Evolutionary conservation across 1,139 yeast species (phyloP).

Genomic region (Magnusiomyces clavatus): DNA sequence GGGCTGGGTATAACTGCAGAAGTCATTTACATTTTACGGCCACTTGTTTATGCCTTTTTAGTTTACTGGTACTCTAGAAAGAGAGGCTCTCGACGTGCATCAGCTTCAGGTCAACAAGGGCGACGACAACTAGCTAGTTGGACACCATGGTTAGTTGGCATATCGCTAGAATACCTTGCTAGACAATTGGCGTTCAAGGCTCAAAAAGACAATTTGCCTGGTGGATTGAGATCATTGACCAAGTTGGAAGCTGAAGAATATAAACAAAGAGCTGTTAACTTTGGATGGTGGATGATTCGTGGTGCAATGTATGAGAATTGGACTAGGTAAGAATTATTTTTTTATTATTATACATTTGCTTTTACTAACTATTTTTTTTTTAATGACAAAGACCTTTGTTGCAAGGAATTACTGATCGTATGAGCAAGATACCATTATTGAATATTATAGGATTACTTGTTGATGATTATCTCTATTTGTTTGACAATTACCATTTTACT

Average conservation of each 20-base stretch:
- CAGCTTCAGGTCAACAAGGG: neutral
- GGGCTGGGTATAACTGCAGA: conserved; percentile 30
- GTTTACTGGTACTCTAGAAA: conserved; percentile 23
- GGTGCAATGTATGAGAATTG: conserved; percentile 34
- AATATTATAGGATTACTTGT: conserved; percentile 20
- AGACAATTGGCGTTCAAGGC: conserved; percentile 22
- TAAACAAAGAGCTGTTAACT: conserved; percentile 25
- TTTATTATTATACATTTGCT: neutral
- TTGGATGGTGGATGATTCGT: conserved; percentile 37
- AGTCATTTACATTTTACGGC: conserved; percentile 32
- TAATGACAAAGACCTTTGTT: conserved; percentile 23
- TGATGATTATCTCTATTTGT: conserved; percentile 34
- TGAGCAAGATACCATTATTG: conserved; percentile 30
- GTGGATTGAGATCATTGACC: conserved; percentile 28
- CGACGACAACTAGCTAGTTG: conserved; percentile 21
- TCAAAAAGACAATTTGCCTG: conserved; percentile 21
- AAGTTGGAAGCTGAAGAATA: conserved; percentile 32
- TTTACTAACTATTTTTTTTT: neutral
- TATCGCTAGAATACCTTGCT: conserved; percentile 30
- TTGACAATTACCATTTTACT: conserved; percentile 35
- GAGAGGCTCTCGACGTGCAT: neutral
- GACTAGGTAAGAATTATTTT: conserved; percentile 18
- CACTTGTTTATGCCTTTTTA: conserved; percentile 32
- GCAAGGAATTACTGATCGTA: conserved; percentile 20
- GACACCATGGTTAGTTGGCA: conserved; percentile 38